Evolutionary conservation across 2,329 filamentous ascomycete genomes (phyloP).

Genomic region (Hypoxylon sp.): DNA sequence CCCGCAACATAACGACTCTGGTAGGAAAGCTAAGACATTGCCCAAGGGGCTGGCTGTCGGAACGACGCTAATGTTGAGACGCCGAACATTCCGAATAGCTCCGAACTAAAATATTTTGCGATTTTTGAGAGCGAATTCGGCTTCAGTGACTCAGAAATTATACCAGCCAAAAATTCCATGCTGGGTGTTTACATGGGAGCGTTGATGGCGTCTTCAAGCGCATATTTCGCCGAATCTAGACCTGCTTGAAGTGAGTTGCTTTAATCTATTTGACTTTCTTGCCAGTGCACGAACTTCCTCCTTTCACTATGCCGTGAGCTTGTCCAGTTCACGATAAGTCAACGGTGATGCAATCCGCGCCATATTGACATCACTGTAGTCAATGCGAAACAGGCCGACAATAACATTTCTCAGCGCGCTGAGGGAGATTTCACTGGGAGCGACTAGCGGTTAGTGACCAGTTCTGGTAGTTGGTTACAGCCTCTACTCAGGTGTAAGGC

Average conservation of each 20-base stretch:
- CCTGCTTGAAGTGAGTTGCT: neutral
- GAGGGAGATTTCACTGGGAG: neutral
- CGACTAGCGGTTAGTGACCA: neutral
- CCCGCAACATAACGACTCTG: slow-evolving; percentile 9
- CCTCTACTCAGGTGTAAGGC: neutral
- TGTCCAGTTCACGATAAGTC: neutral
- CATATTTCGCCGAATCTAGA: neutral
- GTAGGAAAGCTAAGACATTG: slow-evolving; percentile 1
- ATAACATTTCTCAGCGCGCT: neutral
- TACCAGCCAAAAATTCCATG: neutral
- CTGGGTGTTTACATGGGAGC: neutral
- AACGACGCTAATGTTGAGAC: neutral
- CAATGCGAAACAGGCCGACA: neutral
- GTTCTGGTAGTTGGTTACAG: neutral
- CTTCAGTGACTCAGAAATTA: neutral
- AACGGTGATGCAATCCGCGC: neutral
- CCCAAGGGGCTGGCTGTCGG: neutral
- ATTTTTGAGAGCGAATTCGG: neutral
- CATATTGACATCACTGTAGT: neutral
- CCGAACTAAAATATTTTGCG: slow-evolving; percentile 1
- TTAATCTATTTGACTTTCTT: neutral
- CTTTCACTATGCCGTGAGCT: neutral
- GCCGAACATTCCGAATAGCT: slow-evolving; percentile 17
- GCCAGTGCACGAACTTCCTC: neutral
- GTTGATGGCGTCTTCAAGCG: neutral